Conservation (phyloP, 192 early-diverging fungal species). For the Lobulomyces angularis region DNA sequence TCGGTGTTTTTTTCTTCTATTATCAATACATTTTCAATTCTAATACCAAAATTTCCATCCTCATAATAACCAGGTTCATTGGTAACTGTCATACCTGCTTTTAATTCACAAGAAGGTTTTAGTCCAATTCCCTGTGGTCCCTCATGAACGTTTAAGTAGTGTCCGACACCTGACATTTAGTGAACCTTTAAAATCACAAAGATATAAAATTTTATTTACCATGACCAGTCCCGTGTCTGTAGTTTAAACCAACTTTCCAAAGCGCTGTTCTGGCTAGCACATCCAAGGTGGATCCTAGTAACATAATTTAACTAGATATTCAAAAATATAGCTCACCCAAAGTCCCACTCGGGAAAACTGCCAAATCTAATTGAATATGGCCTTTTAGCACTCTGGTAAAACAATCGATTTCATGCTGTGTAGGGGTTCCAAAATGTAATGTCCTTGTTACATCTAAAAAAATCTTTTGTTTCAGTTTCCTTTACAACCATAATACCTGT, state of each 20-base stretch:
- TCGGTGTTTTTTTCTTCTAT: constrained; percentile 58
- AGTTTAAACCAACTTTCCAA: constrained; percentile 90
- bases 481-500: too few relatives aligned
- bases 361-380: constrained; percentile 81
- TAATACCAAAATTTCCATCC: constrained; percentile 91
- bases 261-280: constrained; percentile 71
- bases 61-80: constrained; percentile 98
- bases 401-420: constrained; percentile 72
- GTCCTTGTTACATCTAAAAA: constrained; percentile 98
- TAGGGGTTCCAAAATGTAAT: constrained; percentile 74
- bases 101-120: constrained; percentile 62
- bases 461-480: too few relatives aligned
- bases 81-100: constrained; percentile 87
- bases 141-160: constrained; percentile 89
- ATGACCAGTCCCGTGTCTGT: constrained; percentile 94
- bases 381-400: constrained; percentile 98
- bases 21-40: constrained; percentile 89
- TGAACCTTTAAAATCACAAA: too few relatives aligned
- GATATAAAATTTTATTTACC: too few relatives aligned
- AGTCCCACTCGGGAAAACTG: constrained; percentile 79
- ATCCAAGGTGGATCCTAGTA: constrained; percentile 75
- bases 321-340: constrained; percentile 21
- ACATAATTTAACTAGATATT: neutral
- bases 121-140: constrained; percentile 88
- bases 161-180: too few relatives aligned